phyloP scores from a whole-genome alignment of 2,329 filamentous ascomycete species.

The Pestalotiopsis sp. region DNA sequence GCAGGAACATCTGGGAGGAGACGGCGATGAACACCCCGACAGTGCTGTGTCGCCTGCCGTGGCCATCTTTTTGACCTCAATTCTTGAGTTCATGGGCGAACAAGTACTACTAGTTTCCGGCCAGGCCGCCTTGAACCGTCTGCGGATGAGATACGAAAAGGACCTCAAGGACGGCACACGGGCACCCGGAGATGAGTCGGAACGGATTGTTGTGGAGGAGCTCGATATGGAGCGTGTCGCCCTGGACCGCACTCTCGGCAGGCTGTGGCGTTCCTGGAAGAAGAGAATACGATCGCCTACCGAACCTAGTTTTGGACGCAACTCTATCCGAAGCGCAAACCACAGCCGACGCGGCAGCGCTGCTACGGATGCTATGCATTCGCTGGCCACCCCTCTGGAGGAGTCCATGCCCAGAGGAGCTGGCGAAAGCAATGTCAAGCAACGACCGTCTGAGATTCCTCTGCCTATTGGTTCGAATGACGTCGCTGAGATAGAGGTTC shows the following conservation, averaged over 20 bases:
- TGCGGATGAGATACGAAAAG: slow-evolving; percentile 60
- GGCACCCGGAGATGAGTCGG: slow-evolving; percentile 51
- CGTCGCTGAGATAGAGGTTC: slow-evolving; percentile 79
- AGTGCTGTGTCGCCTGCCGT: slow-evolving; percentile 84
- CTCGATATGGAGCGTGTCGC: slow-evolving; percentile 91
- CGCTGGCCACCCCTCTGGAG: slow-evolving; percentile 29
- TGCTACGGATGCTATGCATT: slow-evolving; percentile 40
- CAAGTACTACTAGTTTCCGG: slow-evolving; percentile 86
- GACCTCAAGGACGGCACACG: slow-evolving; percentile 56
- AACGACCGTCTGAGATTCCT: slow-evolving; percentile 63
- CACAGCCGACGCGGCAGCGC: slow-evolving; percentile 42
- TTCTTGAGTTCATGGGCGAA: slow-evolving; percentile 92
- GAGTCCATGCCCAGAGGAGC: not conserved
- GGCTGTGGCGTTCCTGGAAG: slow-evolving; percentile 94
- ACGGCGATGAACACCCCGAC: slow-evolving; percentile 58
- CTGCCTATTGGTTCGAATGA: slow-evolving; percentile 70
- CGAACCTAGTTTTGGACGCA: slow-evolving; percentile 48
- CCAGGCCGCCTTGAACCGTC: slow-evolving; percentile 76
- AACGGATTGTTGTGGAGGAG: slow-evolving; percentile 83
- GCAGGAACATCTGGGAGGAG: slow-evolving; percentile 70
- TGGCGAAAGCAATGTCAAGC: slow-evolving; percentile 14
- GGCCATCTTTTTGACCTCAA: slow-evolving; percentile 93
- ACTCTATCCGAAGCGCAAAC: slow-evolving; percentile 51
- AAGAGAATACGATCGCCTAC: slow-evolving; percentile 71
- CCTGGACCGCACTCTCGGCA: slow-evolving; percentile 82